Evolutionary conservation across 805 yeast species (phyloP).

Genomic region (Lipomyces oligophaga): DNA sequence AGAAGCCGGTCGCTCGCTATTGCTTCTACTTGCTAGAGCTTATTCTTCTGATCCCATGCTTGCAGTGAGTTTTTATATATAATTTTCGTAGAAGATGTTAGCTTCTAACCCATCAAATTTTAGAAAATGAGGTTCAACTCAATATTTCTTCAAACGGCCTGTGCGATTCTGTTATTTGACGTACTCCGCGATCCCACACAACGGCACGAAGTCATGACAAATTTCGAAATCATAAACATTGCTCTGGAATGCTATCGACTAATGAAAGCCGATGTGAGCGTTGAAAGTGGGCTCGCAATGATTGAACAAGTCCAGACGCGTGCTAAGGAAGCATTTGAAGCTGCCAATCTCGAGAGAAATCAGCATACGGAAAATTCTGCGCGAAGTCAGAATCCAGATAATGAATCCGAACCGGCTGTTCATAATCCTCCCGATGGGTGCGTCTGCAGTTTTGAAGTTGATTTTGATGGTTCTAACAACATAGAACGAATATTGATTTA

Average conservation of each 20-base stretch:
- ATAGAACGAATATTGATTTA: too few species aligned
- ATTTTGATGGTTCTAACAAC: neutral
- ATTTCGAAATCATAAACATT: constrained; percentile 25
- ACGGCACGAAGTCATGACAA: constrained; percentile 20
- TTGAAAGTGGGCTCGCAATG: constrained; percentile 17
- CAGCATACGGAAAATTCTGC: too few species aligned
- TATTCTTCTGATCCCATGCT: constrained; percentile 26
- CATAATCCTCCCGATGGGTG: neutral
- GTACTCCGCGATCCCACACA: constrained; percentile 21
- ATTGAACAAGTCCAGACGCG: constrained; percentile 25
- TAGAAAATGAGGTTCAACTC: constrained; percentile 27
- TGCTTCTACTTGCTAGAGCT: constrained; percentile 21
- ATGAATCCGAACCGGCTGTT: neutral
- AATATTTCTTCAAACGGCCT: constrained; percentile 24
- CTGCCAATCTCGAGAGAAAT: neutral
- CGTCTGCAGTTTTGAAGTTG: neutral
- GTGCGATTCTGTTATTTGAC: constrained; percentile 25
- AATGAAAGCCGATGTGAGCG: constrained; percentile 18
- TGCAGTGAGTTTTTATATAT: constrained; percentile 6
- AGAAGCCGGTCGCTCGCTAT: constrained; percentile 23
- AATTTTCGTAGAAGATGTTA: neutral
- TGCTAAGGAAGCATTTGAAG: constrained; percentile 21
- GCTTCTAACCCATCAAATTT: constrained; percentile 3
- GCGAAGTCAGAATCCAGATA: too few species aligned
- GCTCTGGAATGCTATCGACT: constrained; percentile 26